Evolutionary conservation across 2,329 filamentous ascomycete genomes (phyloP), one percentile per base, ranked within the genome.

Genomic region (Pseudocercospora pini-densiflorae): DNA sequence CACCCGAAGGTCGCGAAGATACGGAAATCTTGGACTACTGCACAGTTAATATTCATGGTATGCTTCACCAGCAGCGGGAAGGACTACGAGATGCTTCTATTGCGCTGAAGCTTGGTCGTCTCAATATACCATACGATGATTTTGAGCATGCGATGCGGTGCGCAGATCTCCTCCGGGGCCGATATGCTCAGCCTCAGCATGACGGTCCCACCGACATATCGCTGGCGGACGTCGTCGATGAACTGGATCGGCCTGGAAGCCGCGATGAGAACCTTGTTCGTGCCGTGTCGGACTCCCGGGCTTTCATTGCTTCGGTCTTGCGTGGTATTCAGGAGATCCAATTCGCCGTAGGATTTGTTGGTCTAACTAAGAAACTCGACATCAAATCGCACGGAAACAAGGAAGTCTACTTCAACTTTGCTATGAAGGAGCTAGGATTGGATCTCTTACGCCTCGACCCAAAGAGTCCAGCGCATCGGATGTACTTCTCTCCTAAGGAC

Each of bases 281-380:
- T 77, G 90, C 92, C 0, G 91, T 97, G 0, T 94, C 94, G 0
- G 94, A 97, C 75, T 97, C 93, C 0, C 94, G 94, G 74, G 93
- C 97, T 69, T 95, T 99, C 76, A 86, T 94, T 63, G 92, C 91
- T 77, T 97, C 95, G 0, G 90, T 97, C 49, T 83, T 99, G 59
- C 88, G 92, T 53, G 95, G 95, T 60, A 93, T 99, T 71, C 96
- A 97, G 77, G 95, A 99, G 78, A 91, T 99, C 12, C 95, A 99
- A 78, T 92, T 99, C 74, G 94, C 94, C 0, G 88, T 98, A 76
- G 94, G 94, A 79, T 95, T 94, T 78, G 87, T 97, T 71, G 92
- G 93, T 19, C 81, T 99, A 66, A 94, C 92, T 23, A 95, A 93
- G 78, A 90, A 89, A 73, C 86, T 97, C 12, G 85, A 90, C 45